phyloP scores from a whole-genome alignment of 495 filamentous ascomycete species.

The Rostrohypoxylon terebratum region DNA sequence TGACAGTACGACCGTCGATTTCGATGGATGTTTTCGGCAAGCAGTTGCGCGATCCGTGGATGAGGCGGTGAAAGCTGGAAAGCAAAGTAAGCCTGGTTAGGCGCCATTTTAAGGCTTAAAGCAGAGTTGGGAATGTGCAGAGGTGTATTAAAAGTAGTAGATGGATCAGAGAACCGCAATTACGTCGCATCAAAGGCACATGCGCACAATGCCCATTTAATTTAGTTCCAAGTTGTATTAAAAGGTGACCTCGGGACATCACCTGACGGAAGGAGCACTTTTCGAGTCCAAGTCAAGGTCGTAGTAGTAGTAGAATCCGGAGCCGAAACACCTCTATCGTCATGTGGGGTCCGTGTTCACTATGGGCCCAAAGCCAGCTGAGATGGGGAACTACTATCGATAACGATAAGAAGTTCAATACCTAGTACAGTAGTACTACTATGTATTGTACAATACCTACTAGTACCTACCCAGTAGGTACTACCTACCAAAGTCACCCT shows the following conservation, averaged over 20 bases:
- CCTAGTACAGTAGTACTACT: no score
- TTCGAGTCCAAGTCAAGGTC: background rate
- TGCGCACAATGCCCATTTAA: background rate
- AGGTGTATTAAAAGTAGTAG: no score
- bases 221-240: no score
- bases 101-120: slow-evolving; percentile 2
- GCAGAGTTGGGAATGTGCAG: background rate
- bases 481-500: no score
- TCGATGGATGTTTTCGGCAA: slow-evolving; percentile 16
- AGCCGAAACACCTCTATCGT: slow-evolving; percentile 8
- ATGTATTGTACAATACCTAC: no score
- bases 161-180: background rate
- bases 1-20: slow-evolving; percentile 13
- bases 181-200: slow-evolving; percentile 12
- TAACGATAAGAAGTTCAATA: slow-evolving; percentile 7
- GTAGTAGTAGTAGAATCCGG: slow-evolving; percentile 5
- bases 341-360: slow-evolving; percentile 3
- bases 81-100: background rate
- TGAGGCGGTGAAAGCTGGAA: slow-evolving; percentile 31
- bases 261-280: slow-evolving; percentile 11
- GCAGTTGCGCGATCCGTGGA: no score
- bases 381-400: slow-evolving; percentile 11
- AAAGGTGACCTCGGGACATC: slow-evolving; percentile 7
- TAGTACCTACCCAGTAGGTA: no score
- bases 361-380: background rate